Base-by-base conservation (phyloP, 1,284 basidiomycete species). In the Leucoagaricus sp. region DNA sequence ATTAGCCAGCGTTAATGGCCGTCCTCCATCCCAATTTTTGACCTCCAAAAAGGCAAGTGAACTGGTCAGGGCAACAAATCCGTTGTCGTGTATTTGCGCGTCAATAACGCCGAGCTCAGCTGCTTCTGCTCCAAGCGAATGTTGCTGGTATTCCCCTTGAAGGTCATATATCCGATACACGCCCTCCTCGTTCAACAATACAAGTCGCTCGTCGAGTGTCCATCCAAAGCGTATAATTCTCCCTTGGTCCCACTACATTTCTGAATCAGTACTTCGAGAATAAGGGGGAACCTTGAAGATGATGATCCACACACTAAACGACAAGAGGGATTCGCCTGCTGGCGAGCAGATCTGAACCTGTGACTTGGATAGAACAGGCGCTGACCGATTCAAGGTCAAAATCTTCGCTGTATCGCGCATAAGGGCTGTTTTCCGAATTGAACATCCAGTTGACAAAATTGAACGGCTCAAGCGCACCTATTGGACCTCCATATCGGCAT, bases 171-270 rank as follows among this genome's bases (percentile, higher is more conserved):
- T 68, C 40, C 96, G 83, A 69, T 97, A 98, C 8, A 84, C 80
- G 15, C 96, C 96, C 65, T 98, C 94, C 70, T 97, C 94, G 63
- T 95, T 94, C 28, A 99, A 75, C 5, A 96, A 84, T 0, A 90
- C 86, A 33, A 98, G 81, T 50, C 86, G 82, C 65, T 96, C 93
- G 63, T 91, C 85, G 13, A 73, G 69, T 0, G 91, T 92, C 88
- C 93, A 95, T 26, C 93, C 93, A 63, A 95, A 87, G 25, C 84
- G 83, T 52, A 94, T 74, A 54, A 95, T 89, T 65, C 81, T 87
- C 52, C 81, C 85, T 66, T 91, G 87, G 59, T 94, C 91, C 93
- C 93, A 96, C 89, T 94, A 55, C 45, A 34, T 21, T 1, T 7
- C 23, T 1, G 55, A 33, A 42, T 63, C 13, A 56, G 58, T 61